These are phyloP conservation scores for Aspergillus felis DNA, from an alignment of 2,329 filamentous ascomycete genomes.

Conservation along the genomic window DNA sequence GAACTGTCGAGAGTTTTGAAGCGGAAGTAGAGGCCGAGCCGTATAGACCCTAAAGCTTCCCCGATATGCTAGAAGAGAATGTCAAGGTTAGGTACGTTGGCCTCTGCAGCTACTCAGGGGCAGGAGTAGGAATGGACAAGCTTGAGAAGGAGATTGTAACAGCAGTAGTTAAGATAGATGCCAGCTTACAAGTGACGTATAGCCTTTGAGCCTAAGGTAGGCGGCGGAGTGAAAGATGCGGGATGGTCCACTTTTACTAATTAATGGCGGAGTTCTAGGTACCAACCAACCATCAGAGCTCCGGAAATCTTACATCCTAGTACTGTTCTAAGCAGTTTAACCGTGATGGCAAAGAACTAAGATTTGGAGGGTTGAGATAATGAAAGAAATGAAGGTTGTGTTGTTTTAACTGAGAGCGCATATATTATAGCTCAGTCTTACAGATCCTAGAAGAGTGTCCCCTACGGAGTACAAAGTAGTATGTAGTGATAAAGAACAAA, in stretches of 20 bases:
- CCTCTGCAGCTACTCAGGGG: not conserved
- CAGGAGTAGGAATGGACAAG: not conserved
- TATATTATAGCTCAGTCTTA: too few relatives aligned
- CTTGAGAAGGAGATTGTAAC: not conserved
- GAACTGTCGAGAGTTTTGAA: not conserved
- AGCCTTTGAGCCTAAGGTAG: conserved; percentile 8
- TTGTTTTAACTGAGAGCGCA: too few relatives aligned
- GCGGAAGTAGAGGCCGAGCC: not conserved
- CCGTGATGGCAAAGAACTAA: not conserved
- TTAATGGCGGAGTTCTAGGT: not conserved
- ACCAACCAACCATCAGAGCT: not conserved
- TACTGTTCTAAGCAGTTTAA: not conserved
- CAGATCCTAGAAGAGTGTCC: too few relatives aligned
- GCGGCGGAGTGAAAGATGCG: conserved; percentile 17
- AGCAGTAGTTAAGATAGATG: conserved; percentile 1
- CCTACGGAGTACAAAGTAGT: too few relatives aligned
- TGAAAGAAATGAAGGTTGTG: too few relatives aligned
- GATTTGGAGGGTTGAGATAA: too few relatives aligned
- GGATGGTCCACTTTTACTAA: conserved; percentile 5
- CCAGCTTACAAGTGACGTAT: conserved; percentile 28
- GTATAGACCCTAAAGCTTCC: not conserved
- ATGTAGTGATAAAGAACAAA: not conserved
- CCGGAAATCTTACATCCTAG: not conserved
- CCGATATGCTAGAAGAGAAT: conserved; percentile 1
- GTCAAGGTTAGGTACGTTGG: not conserved